phyloP scores from a whole-genome alignment of 805 yeast species.

The Kluyveromyces starmeri region DNA sequence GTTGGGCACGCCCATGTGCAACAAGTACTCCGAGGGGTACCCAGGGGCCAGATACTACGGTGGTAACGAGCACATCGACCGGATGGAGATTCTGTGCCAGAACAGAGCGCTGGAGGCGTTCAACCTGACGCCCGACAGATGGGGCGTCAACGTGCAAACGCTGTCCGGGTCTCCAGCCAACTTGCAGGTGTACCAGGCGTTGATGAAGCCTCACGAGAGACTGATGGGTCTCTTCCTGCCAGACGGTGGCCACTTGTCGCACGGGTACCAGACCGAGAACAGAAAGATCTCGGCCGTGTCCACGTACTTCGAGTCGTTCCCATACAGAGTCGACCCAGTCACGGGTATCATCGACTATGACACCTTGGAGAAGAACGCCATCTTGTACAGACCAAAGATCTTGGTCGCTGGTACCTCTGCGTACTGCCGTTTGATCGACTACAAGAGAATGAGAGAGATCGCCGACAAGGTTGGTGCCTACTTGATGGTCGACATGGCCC shows the following conservation, averaged over 20 bases:
- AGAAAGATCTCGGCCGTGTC: conserved; percentile 93
- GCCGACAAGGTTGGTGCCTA: conserved; percentile 98
- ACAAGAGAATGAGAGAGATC: conserved; percentile 90
- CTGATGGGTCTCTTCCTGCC: conserved; percentile 97
- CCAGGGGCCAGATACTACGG: conserved; percentile 99
- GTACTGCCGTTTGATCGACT: conserved; percentile 92
- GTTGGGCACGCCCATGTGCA: conserved; percentile 95
- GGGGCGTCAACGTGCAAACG: conserved; percentile 98
- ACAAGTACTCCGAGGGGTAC: conserved; percentile 98
- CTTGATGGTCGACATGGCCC: conserved; percentile 96
- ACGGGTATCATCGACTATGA: conserved; percentile 97
- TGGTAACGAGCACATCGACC: conserved; percentile 95
- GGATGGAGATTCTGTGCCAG: conserved; percentile 88
- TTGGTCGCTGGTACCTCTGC: conserved; percentile 98
- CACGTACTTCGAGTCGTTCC: conserved; percentile 97
- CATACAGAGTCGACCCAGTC: conserved; percentile 84
- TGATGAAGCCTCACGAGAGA: conserved; percentile 92
- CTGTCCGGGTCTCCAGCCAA: conserved; percentile 97
- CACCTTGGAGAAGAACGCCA: conserved; percentile 83
- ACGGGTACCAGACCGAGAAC: conserved; percentile 93
- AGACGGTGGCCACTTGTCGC: conserved; percentile 98
- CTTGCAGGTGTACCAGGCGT: conserved; percentile 90
- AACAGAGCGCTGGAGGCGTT: conserved; percentile 90
- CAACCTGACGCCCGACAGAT: conserved; percentile 62
- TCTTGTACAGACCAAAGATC: conserved; percentile 90